These are phyloP conservation scores for Penicillium occitanis DNA, from an alignment of 2,329 filamentous ascomycete genomes.

Conservation along the genomic window DNA sequence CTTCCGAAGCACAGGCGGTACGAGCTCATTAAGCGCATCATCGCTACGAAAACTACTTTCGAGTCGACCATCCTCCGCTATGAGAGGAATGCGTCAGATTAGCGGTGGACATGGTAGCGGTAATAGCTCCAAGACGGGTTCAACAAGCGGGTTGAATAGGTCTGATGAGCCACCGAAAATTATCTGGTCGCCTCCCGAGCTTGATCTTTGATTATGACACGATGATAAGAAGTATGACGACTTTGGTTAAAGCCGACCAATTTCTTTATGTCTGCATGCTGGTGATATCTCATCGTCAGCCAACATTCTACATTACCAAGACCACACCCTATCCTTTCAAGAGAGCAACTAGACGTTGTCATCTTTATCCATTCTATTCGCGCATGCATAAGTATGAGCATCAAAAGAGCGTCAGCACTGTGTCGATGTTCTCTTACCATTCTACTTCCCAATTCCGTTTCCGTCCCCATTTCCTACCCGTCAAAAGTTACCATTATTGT, in stretches of 20 bases:
- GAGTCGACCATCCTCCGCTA: conserved; percentile 26
- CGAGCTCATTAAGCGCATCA: conserved; percentile 34
- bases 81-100: conserved; percentile 20
- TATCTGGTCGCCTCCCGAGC: conserved; percentile 40
- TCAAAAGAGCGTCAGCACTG: not conserved
- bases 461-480: not conserved
- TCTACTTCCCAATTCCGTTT: not conserved
- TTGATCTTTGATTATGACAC: conserved; percentile 30
- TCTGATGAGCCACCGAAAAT: conserved; percentile 36
- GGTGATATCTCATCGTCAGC: not conserved
- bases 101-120: conserved; percentile 24
- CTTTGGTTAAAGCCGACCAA: conserved; percentile 1
- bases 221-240: not conserved
- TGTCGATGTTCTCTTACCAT: not conserved
- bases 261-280: conserved; percentile 7
- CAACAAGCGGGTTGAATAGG: conserved; percentile 30
- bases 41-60: conserved; percentile 38
- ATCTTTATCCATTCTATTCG: not conserved
- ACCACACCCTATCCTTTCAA: not conserved
- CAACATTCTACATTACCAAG: not conserved
- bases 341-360: conserved; percentile 3
- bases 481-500: not conserved
- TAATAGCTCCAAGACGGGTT: conserved; percentile 31
- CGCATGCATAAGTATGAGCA: not conserved
- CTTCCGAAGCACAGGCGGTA: conserved; percentile 33